Percentiles rank a stretch among this genome's conserved stretches.
phyloP scores from a whole-genome alignment of 805 yeast genomes.

The Myxozyma melibiosi region DNA sequence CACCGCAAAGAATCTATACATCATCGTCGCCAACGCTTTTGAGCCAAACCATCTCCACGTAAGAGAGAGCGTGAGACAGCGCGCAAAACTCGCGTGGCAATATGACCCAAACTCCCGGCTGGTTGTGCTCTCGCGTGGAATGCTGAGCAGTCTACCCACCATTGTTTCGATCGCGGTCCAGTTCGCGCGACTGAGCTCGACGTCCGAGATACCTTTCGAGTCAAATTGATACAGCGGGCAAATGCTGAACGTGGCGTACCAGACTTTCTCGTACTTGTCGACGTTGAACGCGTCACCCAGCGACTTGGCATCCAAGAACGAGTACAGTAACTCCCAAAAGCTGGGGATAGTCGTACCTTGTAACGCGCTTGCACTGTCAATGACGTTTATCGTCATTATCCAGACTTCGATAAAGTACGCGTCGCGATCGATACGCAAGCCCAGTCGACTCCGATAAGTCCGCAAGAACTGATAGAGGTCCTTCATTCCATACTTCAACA shows the following conservation, averaged over 20 bases:
- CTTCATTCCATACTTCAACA: slow-evolving; percentile 25
- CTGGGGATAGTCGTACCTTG: background rate
- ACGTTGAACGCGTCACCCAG: background rate
- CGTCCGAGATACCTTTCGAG: slow-evolving; percentile 9
- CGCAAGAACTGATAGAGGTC: slow-evolving; percentile 27
- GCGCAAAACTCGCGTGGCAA: slow-evolving; percentile 29
- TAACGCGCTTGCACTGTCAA: slow-evolving; percentile 10
- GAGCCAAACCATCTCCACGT: slow-evolving; percentile 34
- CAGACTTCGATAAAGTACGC: slow-evolving; percentile 27
- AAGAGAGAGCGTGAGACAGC: slow-evolving; percentile 29
- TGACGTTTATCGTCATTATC: slow-evolving; percentile 26
- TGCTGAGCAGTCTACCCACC: slow-evolving; percentile 14
- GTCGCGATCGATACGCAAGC: slow-evolving; percentile 14
- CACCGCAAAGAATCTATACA: slow-evolving; percentile 34
- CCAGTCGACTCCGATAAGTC: slow-evolving; percentile 19
- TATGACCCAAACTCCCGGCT: slow-evolving; percentile 20
- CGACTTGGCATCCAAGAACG: slow-evolving; percentile 14
- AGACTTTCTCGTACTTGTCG: slow-evolving; percentile 26
- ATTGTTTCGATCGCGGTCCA: slow-evolving; percentile 25
- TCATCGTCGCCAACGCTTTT: slow-evolving; percentile 29
- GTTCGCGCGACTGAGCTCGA: background rate
- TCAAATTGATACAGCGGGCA: slow-evolving; percentile 33
- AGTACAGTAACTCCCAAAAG: slow-evolving; percentile 26
- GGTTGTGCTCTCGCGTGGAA: background rate
- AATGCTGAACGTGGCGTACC: slow-evolving; percentile 30